Percentiles rank a stretch among this genome's conserved stretches.
phyloP scores from a whole-genome alignment of 495 filamentous ascomycete genomes.

The Lasiosphaeria miniovina region DNA sequence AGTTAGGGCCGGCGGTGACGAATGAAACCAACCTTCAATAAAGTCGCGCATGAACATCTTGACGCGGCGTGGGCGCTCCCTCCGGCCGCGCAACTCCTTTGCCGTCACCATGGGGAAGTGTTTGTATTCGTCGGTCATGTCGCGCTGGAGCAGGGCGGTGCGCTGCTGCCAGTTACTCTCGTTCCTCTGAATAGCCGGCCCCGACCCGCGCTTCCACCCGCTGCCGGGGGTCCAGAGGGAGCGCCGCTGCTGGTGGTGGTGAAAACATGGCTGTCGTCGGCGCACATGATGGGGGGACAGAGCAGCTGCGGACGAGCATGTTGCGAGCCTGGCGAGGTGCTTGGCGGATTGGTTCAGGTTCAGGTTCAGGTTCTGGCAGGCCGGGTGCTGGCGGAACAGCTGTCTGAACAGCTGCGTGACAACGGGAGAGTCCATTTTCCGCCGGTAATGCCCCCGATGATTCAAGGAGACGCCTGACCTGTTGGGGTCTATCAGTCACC shows the following conservation, averaged over 20 bases:
- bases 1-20: background rate
- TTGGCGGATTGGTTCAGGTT: constrained; percentile 20
- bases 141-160: constrained; percentile 62
- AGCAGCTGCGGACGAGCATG: constrained; percentile 6
- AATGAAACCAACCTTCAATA: constrained; percentile 70
- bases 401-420: constrained; percentile 76
- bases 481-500: no score
- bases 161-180: constrained; percentile 79
- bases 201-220: constrained; percentile 24
- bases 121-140: constrained; percentile 75
- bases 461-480: no score
- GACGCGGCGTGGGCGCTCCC: constrained; percentile 76
- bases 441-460: no score
- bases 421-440: constrained; percentile 75
- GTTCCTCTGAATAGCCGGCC: constrained; percentile 18
- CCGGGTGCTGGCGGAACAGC: constrained; percentile 72
- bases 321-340: constrained; percentile 40
- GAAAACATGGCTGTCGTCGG: constrained; percentile 23
- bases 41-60: constrained; percentile 98
- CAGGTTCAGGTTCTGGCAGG: constrained; percentile 50
- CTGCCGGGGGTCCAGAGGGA: constrained; percentile 25
- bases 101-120: constrained; percentile 82
- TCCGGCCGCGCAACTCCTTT: constrained; percentile 64
- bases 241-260: constrained; percentile 25
- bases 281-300: constrained; percentile 40